phyloP scores from a whole-genome alignment of 805 yeast genomes.

The Ogataea pini region DNA sequence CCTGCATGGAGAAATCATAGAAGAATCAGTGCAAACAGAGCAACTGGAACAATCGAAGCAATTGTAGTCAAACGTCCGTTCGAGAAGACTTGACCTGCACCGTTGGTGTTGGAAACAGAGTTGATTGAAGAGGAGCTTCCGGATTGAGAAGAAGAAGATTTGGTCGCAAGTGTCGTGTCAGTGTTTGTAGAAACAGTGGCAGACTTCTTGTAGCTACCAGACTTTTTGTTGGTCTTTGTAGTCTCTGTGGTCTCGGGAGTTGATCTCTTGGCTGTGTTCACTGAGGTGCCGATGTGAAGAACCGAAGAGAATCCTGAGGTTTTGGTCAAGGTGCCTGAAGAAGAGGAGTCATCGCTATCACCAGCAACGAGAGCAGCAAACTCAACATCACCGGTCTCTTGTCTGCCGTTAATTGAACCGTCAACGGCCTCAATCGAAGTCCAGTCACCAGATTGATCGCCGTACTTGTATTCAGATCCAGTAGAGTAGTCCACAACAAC shows the following conservation, averaged over 20 bases:
- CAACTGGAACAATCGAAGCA: slow-evolving; percentile 12
- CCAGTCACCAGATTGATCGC: slow-evolving; percentile 59
- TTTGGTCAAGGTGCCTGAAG: slow-evolving; percentile 13
- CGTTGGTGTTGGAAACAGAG: slow-evolving; percentile 20
- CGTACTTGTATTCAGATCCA: slow-evolving; percentile 58
- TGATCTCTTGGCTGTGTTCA: slow-evolving; percentile 16
- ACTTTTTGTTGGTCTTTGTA: background rate
- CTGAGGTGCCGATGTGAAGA: slow-evolving; percentile 1
- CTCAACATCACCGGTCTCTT: slow-evolving; percentile 44
- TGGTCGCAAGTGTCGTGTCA: slow-evolving; percentile 5
- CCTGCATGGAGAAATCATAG: slow-evolving; percentile 6
- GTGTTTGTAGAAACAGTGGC: slow-evolving; percentile 1
- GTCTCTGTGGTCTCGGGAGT: slow-evolving; percentile 4
- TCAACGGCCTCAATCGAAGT: slow-evolving; percentile 55
- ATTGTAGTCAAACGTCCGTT: slow-evolving; percentile 5
- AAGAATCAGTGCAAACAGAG: slow-evolving; percentile 15
- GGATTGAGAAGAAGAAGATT: slow-evolving; percentile 18
- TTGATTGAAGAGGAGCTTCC: slow-evolving; percentile 16
- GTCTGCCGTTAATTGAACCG: slow-evolving; percentile 66
- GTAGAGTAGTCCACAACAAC: slow-evolving; percentile 69
- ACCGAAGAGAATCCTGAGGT: slow-evolving; percentile 1
- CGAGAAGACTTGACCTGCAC: slow-evolving; percentile 5
- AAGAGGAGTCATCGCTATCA: slow-evolving; percentile 7
- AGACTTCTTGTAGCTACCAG: background rate
- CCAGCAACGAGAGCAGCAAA: slow-evolving; percentile 38